A percentile compares a stretch with the other conserved stretches of the same genome.
Conservation (phyloP, 1,139 yeast genomes). For the Chernovozyma aurita region DNA sequence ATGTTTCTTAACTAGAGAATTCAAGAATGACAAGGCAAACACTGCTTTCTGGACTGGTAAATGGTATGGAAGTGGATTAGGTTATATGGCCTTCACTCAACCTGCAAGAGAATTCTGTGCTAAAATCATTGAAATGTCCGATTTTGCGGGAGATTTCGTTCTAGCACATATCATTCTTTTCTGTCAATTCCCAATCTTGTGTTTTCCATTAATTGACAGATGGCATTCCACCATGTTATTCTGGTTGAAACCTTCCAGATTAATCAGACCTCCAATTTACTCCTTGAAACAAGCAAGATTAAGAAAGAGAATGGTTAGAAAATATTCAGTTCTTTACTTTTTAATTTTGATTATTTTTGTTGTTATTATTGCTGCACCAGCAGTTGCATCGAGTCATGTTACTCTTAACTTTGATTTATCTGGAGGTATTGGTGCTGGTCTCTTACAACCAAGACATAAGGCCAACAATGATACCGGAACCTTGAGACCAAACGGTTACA, state of each 20-base stretch:
- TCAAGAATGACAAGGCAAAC: constrained; percentile 94
- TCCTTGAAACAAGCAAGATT: constrained; percentile 95
- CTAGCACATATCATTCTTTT: constrained; percentile 87
- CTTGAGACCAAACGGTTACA: constrained; percentile 42
- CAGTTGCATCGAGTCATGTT: constrained; percentile 54
- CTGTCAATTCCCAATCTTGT: constrained; percentile 82
- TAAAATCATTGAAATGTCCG: constrained; percentile 88
- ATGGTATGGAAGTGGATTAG: constrained; percentile 95
- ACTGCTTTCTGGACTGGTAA: constrained; percentile 99
- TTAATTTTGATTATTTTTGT: constrained; percentile 64
- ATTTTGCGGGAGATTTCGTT: constrained; percentile 94
- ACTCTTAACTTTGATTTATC: constrained; percentile 16
- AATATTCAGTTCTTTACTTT: constrained; percentile 83
- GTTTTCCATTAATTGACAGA: constrained; percentile 86
- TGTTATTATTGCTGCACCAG: constrained; percentile 86
- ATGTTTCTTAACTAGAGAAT: constrained; percentile 85
- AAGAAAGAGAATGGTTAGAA: constrained; percentile 97
- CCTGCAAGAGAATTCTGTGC: constrained; percentile 96
- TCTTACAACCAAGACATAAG: constrained; percentile 85
- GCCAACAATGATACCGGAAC: constrained; percentile 80
- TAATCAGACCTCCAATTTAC: constrained; percentile 98
- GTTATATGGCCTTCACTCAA: constrained; percentile 94
- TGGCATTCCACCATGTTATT: constrained; percentile 98
- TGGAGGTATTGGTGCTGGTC: constrained; percentile 54
- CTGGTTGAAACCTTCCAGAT: constrained; percentile 98